Evolutionary conservation across 2,329 filamentous ascomycete species (phyloP).

Genomic region (Exophiala sp.): DNA sequence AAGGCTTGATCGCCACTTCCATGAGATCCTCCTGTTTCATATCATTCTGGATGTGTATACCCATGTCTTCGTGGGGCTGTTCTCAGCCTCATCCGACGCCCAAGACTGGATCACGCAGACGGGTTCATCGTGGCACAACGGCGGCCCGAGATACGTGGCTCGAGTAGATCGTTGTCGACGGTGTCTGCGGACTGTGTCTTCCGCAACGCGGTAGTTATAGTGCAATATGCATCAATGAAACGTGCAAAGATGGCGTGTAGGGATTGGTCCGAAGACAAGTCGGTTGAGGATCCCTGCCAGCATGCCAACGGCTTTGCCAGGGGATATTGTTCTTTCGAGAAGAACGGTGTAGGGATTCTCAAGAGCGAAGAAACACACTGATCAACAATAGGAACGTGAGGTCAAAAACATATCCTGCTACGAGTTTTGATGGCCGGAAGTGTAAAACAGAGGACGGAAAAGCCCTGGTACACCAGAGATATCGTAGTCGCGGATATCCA

Average conservation of each 20-base stretch:
- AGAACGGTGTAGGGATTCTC: background rate
- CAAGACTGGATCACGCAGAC: slow-evolving; percentile 1
- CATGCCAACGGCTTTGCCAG: slow-evolving; percentile 2
- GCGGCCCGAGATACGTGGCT: slow-evolving; percentile 20
- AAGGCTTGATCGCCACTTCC: no score
- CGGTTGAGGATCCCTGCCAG: slow-evolving; percentile 2
- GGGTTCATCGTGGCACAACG: slow-evolving; percentile 4
- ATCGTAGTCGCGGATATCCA: no score
- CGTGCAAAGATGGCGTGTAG: slow-evolving; percentile 17
- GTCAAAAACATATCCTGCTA: no score
- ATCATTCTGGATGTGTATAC: background rate
- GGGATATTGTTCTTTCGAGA: background rate
- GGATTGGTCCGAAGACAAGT: slow-evolving; percentile 14
- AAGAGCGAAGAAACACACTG: no score
- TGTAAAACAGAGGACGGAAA: no score
- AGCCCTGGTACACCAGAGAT: no score
- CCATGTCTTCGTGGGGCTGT: background rate
- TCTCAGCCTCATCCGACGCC: background rate
- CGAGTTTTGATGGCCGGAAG: no score
- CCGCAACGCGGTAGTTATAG: slow-evolving; percentile 16
- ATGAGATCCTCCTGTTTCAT: background rate
- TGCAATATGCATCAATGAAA: slow-evolving; percentile 14
- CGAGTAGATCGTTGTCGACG: slow-evolving; percentile 10
- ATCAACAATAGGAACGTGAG: no score
- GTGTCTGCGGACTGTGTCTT: slow-evolving; percentile 16